Base-by-base conservation (phyloP, 225 moss, liverwort and hornwort species). In the Ulota crispa region DNA sequence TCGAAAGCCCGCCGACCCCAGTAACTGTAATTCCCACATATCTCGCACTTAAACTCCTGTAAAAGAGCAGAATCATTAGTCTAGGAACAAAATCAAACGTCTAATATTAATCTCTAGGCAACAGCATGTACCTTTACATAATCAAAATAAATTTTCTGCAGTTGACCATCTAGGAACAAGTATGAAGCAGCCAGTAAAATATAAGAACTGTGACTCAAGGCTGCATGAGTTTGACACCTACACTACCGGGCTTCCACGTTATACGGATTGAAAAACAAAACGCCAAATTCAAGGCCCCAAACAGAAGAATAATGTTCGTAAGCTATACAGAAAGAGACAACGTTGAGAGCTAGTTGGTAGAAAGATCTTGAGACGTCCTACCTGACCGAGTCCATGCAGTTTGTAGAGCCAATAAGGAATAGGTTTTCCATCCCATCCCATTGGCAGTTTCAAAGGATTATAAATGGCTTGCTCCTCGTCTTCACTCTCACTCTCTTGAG, bases 341-440 rank as follows among this genome's bases (percentile, higher is more conserved):
- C 14, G n/a, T 43, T 72, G 37, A 64, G 66, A 21, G 43, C 31
- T 75, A 24, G 31, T 42, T 32, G 28, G 78, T 64, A 57, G 45
- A 47, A 65, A 75, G 59, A 59, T 37, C 12, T 26, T 37, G 59
- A 11, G 73, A 76, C 60, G 73, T 76, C 71, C 71, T 81, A 95
- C 93, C 89, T 95, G 94, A 68, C 97, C 97, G 78, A 95, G 97
- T 81, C 95, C 95, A 80, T 97, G 97, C 70, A 95, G 87, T 86
- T 97, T 97, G 83, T 94, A 95, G 28, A 94, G 89, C 93, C 94
- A 97, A 71, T 94, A 97, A 57, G 97, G 95, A 64, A 97, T 97
- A 18, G 97, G 97, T 76, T 95, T 97, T 76, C 97, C 95, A 88
- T 97, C 95, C 95, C 94, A 97, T 68, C 97, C 97, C 95, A 97